Base-by-base conservation (phyloP, 2,329 filamentous ascomycete species). In the Phialophora verrucosa region DNA sequence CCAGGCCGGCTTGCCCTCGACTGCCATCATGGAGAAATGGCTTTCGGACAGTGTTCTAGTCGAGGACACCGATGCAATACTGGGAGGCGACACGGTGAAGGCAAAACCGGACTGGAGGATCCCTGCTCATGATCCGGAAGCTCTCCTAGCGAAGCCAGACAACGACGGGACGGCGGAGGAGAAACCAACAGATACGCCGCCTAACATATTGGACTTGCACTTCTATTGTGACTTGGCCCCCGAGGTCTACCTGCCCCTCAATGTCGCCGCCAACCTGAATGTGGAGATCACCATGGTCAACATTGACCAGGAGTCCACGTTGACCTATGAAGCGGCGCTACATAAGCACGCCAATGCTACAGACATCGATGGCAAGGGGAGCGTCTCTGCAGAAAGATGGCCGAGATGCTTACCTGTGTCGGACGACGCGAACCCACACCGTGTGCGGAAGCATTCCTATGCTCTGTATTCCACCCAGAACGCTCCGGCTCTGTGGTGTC, bases 11-110 rank as follows among this genome's bases (percentile, higher is more conserved):
- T 79, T 79, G 62, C 80, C 80, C 1, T 78, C 79, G 7, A 75
- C 82, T 42, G 76, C 78, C 17, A 75, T 81, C 23, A 80, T 79
- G 6, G 80, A 80, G 68, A 75, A 80, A 25, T 82, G 80, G 80
- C 72, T 82, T 14, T 75, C 74, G 17, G 69, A 72, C 3, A 75
- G 79, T 14, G 71, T 76, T 8, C 74, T 82, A 27, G 76, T 75
- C 20, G 70, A 71, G 25, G 62, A 72, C 2, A 51, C 71, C 17
- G 70, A 71, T 8, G 70, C 75, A n/a, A 71, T 72, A 27, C 67
- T 76, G n/a, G 75, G 80, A 35, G 78, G 78, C 38, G 79, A 78
- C 76, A 69, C 73, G 20, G 79, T 80, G 29, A 78, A 77, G n/a
- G 75, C 76, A 42, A 64, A 10, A 73, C 76, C 60, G 75, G 77